Conservation (phyloP, 2,329 filamentous ascomycete genomes). For the Hypoxylon sp. region DNA sequence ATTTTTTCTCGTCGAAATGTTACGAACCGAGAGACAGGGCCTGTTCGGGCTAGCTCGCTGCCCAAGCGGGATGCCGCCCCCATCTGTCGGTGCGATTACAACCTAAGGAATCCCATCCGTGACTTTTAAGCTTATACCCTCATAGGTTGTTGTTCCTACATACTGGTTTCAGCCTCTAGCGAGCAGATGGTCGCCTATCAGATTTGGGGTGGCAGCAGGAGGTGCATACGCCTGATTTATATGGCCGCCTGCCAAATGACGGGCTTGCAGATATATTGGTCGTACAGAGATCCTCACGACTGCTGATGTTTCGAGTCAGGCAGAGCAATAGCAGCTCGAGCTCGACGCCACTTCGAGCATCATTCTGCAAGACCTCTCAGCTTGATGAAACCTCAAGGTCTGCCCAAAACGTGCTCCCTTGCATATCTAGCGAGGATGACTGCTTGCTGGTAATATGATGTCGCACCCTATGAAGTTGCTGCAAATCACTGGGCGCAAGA, state of each 20-base stretch:
- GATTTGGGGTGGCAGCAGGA: conserved; percentile 24
- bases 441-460: conserved; percentile 38
- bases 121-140: conserved; percentile 42
- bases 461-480: conserved; percentile 37
- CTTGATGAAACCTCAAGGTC: conserved; percentile 37
- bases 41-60: conserved; percentile 42
- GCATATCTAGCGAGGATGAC: conserved; percentile 39
- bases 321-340: conserved; percentile 29
- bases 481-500: conserved; percentile 38
- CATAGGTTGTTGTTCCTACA: conserved; percentile 38
- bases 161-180: conserved; percentile 42
- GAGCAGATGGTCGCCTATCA: conserved; percentile 24
- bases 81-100: conserved; percentile 38
- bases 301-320: conserved; percentile 26
- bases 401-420: conserved; percentile 38
- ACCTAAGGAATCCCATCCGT: conserved; percentile 37
- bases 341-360: conserved; percentile 25
- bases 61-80: conserved; percentile 38
- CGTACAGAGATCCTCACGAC: conserved; percentile 35
- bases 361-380: conserved; percentile 37
- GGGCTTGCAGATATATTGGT: conserved; percentile 30
- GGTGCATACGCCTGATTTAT: conserved; percentile 35
- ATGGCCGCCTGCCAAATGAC: conserved; percentile 25
- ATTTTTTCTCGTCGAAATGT: conserved; percentile 25
- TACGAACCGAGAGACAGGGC: conserved; percentile 32